Base-by-base conservation (phyloP, 352 stramenopile genomes). In the Peronospora belbahrii region DNA sequence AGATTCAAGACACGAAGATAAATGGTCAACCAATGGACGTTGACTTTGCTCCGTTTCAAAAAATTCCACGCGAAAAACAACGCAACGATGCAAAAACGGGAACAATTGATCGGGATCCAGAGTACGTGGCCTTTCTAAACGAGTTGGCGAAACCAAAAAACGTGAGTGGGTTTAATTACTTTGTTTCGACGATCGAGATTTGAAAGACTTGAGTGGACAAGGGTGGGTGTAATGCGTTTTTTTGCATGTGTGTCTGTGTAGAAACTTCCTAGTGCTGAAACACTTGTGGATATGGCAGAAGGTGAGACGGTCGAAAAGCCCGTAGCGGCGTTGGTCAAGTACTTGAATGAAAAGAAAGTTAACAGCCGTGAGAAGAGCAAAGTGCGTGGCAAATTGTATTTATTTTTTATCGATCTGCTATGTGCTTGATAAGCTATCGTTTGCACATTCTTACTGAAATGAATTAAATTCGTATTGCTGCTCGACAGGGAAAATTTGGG, bases 41-140 rank as follows among this genome's bases (percentile, higher is more conserved):
- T 18, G 78, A 81, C 14, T 77, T 90, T 31, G 76, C 81, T 15
- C 81, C 74, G 33, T 88, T 83, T 49, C 78, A 90, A 57, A 88
- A 88, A 52, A 64, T 93, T 18, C 70, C 78, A 20, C 70, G 78
- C 10, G 78, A 93, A 40, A 93, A 90, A 39, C 66, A 74, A 49
- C 74, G 77, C 52, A 86, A 84, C 33, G 81, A 93, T 48, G 62
- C 72, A 18, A 93, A 93, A 50, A 52, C 71, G 14, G 74, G 71
- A 20, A 87, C 74, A 4, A 82, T 89, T 33, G 74, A 88, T 27
- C 63, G 68, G 20, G 81, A 93, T 38, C 62, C 72, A 0, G 78
- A 90, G 40, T 93, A 69, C 39, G 14, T 88, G 13, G 70, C 69
- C 14, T 90, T 90, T 50, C 48, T 93, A 41, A 74, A 90, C 17